Conservation (phyloP, 106 monocot species). For the Dendrobium chrysotoxum region DNA sequence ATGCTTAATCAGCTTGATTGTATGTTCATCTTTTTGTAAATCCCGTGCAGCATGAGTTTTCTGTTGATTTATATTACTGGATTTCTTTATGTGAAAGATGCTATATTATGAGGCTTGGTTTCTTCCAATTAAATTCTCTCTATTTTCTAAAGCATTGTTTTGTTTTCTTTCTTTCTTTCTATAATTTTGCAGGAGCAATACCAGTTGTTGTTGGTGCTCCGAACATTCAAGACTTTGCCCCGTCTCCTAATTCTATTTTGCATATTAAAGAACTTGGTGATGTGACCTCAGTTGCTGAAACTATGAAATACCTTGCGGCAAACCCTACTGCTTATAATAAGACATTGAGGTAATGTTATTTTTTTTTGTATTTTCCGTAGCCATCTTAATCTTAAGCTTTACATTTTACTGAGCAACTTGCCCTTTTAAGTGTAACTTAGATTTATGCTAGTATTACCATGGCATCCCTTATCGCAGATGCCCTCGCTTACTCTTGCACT, state of each 20-base stretch:
- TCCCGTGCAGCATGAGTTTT: not conserved
- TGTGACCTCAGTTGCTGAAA: conserved; percentile 44
- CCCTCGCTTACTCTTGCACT: no score
- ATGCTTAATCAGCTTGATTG: not conserved
- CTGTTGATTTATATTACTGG: not conserved
- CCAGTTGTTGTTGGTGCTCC: conserved; percentile 86
- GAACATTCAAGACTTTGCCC: conserved; percentile 74
- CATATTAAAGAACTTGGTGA: conserved; percentile 57
- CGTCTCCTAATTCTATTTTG: conserved; percentile 52
- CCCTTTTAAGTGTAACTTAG: not conserved
- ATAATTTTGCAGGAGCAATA: conserved; percentile 41
- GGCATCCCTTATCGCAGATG: not conserved
- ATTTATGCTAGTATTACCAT: not conserved
- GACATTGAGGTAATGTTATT: conserved; percentile 37
- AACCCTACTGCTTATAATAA: conserved; percentile 65
- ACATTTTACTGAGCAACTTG: not conserved
- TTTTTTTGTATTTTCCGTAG: not conserved
- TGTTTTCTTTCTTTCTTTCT: not conserved
- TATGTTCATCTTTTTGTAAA: not conserved
- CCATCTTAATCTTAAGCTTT: not conserved
- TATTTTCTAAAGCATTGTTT: not conserved
- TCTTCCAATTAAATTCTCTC: not conserved
- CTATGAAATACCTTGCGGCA: conserved; percentile 48
- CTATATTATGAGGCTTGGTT: not conserved
- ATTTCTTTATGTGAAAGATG: not conserved